phyloP scores from a whole-genome alignment of 2,329 filamentous ascomycete genomes.

The Penicillium corylophilum region DNA sequence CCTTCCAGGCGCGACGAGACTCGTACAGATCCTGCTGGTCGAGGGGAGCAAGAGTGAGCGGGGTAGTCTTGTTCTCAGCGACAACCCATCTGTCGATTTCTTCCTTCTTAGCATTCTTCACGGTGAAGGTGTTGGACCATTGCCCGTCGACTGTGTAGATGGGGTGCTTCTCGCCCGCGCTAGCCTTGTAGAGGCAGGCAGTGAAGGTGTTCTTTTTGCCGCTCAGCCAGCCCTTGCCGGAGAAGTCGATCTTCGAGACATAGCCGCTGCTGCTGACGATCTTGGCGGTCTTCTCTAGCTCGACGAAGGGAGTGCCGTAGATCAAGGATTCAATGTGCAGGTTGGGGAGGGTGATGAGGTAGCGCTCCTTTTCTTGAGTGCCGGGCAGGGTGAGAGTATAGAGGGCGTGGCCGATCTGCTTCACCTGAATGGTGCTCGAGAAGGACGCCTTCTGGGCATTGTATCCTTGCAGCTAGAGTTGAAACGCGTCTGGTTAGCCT shows the following conservation, averaged over 20 bases:
- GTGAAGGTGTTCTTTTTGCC: slow-evolving; percentile 93
- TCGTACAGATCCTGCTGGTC: slow-evolving; percentile 84
- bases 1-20: slow-evolving; percentile 81
- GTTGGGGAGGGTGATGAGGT: slow-evolving; percentile 86
- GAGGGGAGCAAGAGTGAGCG: slow-evolving; percentile 68
- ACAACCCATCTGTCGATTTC: slow-evolving; percentile 63
- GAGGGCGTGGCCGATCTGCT: slow-evolving; percentile 87
- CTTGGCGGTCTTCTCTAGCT: slow-evolving; percentile 80
- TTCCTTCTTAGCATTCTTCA: slow-evolving; percentile 64
- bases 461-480: slow-evolving; percentile 65
- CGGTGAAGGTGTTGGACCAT: slow-evolving; percentile 81
- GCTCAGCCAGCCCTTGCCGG: slow-evolving; percentile 88
- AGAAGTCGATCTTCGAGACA: slow-evolving; percentile 87
- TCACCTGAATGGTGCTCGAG: slow-evolving; percentile 88
- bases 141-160: slow-evolving; percentile 81
- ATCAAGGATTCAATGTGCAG: slow-evolving; percentile 94
- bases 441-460: slow-evolving; percentile 97
- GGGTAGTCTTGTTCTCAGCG: slow-evolving; percentile 57
- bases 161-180: slow-evolving; percentile 65
- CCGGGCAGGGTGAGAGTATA: slow-evolving; percentile 65
- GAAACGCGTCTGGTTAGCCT: not conserved
- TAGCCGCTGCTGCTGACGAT: slow-evolving; percentile 86
- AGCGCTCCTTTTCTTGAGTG: slow-evolving; percentile 62
- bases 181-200: slow-evolving; percentile 69
- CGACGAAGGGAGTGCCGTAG: slow-evolving; percentile 72